These are phyloP conservation scores for Talaromyces sp. DNA, from an alignment of 2,329 filamentous ascomycete species.

Conservation along the genomic window DNA sequence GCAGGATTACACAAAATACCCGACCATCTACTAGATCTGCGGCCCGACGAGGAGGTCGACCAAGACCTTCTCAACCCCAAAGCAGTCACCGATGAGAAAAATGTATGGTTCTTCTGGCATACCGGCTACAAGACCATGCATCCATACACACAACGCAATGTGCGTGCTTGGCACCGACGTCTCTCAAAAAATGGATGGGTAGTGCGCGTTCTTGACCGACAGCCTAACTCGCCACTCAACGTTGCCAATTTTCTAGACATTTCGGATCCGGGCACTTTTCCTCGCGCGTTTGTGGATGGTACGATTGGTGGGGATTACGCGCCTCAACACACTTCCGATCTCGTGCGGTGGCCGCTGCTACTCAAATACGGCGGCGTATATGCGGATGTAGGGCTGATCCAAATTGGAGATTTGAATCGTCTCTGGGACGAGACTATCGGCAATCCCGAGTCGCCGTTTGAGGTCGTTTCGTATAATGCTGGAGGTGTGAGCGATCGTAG, in stretches of 20 bases:
- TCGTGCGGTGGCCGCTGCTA: constrained; percentile 57
- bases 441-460: constrained; percentile 45
- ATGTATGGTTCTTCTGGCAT: constrained; percentile 60
- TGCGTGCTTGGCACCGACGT: constrained; percentile 55
- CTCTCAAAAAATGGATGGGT: constrained; percentile 52
- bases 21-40: constrained; percentile 41
- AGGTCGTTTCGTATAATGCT: constrained; percentile 48
- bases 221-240: constrained; percentile 46
- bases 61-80: constrained; percentile 39
- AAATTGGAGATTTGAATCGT: constrained; percentile 55
- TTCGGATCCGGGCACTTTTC: constrained; percentile 44
- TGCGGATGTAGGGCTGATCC: constrained; percentile 55
- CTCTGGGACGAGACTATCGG: constrained; percentile 52
- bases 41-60: constrained; percentile 48
- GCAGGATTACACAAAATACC: constrained; percentile 44
- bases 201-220: constrained; percentile 51
- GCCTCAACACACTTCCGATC: constrained; percentile 55
- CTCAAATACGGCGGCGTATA: constrained; percentile 57
- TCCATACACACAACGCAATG: constrained; percentile 51
- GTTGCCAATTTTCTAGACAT: constrained; percentile 50
- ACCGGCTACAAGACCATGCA: constrained; percentile 50
- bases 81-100: constrained; percentile 47
- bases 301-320: constrained; percentile 50
- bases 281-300: constrained; percentile 50
- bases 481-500: constrained; percentile 34